Evolutionary conservation across 1,284 basidiomycete genomes (phyloP), one percentile per base, ranked within the genome.

Genomic region (Vanrija pseudolonga): DNA sequence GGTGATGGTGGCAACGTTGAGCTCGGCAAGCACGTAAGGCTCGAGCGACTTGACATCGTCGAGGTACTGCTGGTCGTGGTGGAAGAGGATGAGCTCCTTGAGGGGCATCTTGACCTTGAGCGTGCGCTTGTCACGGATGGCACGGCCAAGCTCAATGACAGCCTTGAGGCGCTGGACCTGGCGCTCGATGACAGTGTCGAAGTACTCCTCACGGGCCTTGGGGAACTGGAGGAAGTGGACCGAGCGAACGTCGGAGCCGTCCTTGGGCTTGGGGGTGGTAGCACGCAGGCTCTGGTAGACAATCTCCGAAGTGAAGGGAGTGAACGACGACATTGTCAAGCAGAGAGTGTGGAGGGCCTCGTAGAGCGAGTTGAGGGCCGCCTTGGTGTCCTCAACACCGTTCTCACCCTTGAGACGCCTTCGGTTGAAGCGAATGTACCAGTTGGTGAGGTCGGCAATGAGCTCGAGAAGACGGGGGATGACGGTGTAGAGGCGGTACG

Each of bases 401-500:
- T 91, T 89, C 75, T 96, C 90, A 45, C 96, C 96, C 82, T 99
- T 99, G 56, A 99, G 80, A 26, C 96, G 84, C 63, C 87, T 87
- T 54, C 96, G 86, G 78, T 98, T 99, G 82, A 98, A 98, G 51
- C 96, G 92, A 69, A 98, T 98, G 78, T 99, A 98, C 94, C 95
- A 98, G 76, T 99, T 99, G 45, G 96, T 99, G 56, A 98, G 81
- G 76, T 98, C 96, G 65, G 96, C 91, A 45, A 99, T 84, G 58
- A 98, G 85, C 61, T 90, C 89, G 54, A 98, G 81, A 51, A 98
- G 80, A 26, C 90, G 84, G n/a, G 93, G 92, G 57, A 97, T 91
- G 77, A 98, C 90, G 56, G 93, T 98, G 78, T 98, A 98, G n/a
- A 99, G 83, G 54, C 94, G 84, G 78, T 98, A 99, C 12, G 93